Evolutionary conservation across 1,284 basidiomycete genomes (phyloP).

Genomic region (Lignosus rhinocerotis): DNA sequence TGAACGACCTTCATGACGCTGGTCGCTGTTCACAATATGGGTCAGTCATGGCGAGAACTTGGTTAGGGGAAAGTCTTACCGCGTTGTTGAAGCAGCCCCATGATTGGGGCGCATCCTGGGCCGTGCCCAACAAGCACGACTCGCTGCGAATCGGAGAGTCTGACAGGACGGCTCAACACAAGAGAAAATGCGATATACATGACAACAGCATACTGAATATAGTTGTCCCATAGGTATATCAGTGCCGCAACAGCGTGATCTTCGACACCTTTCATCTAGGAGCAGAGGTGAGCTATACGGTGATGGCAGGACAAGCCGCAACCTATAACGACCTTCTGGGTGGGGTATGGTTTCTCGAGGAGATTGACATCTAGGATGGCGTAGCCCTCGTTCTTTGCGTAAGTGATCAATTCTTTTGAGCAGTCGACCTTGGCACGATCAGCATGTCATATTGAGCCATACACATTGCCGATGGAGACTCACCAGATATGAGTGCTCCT

Average conservation of each 20-base stretch:
- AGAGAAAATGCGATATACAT: neutral
- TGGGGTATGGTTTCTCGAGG: slow-evolving; percentile 62
- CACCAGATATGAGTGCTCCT: slow-evolving; percentile 85
- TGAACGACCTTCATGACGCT: slow-evolving; percentile 64
- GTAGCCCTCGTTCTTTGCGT: slow-evolving; percentile 68
- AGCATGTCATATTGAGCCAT: neutral
- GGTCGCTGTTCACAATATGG: slow-evolving; percentile 32
- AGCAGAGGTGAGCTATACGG: neutral
- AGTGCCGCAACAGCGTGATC: slow-evolving; percentile 62
- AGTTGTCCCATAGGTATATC: slow-evolving; percentile 94
- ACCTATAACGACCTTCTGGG: slow-evolving; percentile 34
- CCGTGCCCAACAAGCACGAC: slow-evolving; percentile 89
- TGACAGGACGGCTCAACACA: slow-evolving; percentile 31
- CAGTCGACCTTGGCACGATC: slow-evolving; percentile 71
- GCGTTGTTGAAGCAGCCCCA: slow-evolving; percentile 71
- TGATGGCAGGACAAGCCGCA: neutral
- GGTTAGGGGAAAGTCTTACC: slow-evolving; percentile 43
- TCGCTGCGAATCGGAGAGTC: slow-evolving; percentile 68
- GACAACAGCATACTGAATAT: slow-evolving; percentile 62
- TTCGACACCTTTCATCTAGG: slow-evolving; percentile 38
- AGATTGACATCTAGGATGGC: slow-evolving; percentile 89
- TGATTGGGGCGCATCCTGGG: slow-evolving; percentile 73
- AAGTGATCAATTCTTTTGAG: slow-evolving; percentile 76
- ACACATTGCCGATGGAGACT: neutral
- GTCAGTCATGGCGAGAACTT: neutral